Base-by-base conservation (phyloP, 495 filamentous ascomycete genomes). In the Aspergillus sparsus region DNA sequence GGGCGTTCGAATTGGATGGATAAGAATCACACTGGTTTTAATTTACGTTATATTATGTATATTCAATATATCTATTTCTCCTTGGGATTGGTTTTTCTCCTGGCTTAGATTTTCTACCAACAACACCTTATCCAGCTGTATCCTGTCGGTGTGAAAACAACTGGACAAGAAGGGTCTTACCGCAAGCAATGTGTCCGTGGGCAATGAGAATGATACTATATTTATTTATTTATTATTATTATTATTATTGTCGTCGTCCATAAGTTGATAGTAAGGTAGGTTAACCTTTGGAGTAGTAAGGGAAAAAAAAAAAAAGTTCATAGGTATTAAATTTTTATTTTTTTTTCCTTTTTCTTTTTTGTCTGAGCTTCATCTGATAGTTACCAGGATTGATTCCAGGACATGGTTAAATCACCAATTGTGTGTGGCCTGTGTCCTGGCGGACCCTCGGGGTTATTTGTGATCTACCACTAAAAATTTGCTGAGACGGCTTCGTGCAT, bases 391-490 rank as follows among this genome's bases (percentile, higher is more conserved):
- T 42, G n/a, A 7, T 35, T 18, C 46, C 45, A 49, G 44, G 33
- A 32, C 49, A 31, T 36, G 56, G 27, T n/a, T 32, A 16, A 45
- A 32, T 45, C 27, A 15, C 37, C 16, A 39, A 35, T 59, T 49
- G 42, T 8, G 21, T 27, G 37, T 41, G 21, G 41, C 41, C 39
- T 50, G 52, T 46, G 54, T 52, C 46, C 12, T 47, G 47, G 36
- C 47, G 57, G 54, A 51, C 49, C 52, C 47, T 16, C 35, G 41
- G 54, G 53, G 33, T 37, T 57, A 60, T 62, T 49, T 62, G 53
- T 62, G 65, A 68, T 68, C 65, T 53, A 62, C 65, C 61, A 67
- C 64, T 67, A 66, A 55, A 55, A 42, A 55, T 13, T 36, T 53
- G 60, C 49, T 61, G 53, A 64, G 57, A 58, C 62, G 65, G 62